Evolutionary conservation across 83 land plant genomes (phyloP).

Genomic region (Larix sibirica): DNA sequence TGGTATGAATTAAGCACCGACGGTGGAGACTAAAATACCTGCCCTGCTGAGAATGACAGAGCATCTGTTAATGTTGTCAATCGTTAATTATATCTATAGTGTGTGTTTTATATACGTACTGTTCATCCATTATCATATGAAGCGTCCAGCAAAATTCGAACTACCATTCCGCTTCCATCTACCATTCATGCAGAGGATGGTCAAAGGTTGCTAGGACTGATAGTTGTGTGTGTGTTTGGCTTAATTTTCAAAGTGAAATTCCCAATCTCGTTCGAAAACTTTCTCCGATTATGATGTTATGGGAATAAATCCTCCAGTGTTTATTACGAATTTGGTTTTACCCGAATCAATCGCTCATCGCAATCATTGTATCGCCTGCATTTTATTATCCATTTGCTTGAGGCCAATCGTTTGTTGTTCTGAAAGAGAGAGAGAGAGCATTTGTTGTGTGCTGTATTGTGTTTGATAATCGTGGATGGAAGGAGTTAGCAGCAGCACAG

Average conservation of each 20-base stretch:
- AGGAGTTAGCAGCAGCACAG: background rate
- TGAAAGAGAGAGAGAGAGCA: background rate
- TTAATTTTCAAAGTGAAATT: background rate
- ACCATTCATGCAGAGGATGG: background rate
- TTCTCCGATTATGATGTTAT: background rate
- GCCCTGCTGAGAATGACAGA: too few relatives aligned
- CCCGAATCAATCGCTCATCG: background rate
- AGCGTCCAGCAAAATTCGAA: too few relatives aligned
- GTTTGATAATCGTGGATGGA: background rate
- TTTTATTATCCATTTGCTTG: background rate
- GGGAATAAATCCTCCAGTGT: too few relatives aligned
- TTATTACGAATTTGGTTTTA: too few relatives aligned
- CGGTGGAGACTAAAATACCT: too few relatives aligned
- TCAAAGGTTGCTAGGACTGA: slow-evolving; percentile 6
- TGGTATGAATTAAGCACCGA: too few relatives aligned
- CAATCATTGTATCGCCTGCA: background rate
- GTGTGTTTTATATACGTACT: too few relatives aligned
- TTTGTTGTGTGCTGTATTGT: background rate
- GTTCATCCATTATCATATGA: too few relatives aligned
- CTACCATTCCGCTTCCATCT: background rate
- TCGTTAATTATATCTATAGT: too few relatives aligned
- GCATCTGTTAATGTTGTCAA: too few relatives aligned
- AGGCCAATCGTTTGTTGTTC: background rate
- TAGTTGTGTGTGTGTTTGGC: background rate
- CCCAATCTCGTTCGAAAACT: too few relatives aligned